Conservation (phyloP, 1,284 basidiomycete species). For the Trametes pubescens region DNA sequence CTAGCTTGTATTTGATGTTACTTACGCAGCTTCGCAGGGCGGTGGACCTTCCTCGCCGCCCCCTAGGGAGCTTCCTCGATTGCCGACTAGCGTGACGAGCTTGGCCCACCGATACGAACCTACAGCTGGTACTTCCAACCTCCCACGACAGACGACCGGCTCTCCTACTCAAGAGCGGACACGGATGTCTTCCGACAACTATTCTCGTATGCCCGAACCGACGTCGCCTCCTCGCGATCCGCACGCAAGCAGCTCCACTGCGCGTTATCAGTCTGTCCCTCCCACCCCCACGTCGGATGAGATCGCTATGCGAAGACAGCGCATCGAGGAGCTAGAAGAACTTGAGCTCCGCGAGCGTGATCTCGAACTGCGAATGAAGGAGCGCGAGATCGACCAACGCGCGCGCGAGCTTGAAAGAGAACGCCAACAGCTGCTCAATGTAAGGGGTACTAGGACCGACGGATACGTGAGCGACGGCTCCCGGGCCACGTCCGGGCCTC, state of each 20-base stretch:
- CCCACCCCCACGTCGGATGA: conserved; percentile 33
- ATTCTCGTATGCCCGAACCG: conserved; percentile 28
- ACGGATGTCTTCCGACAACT: conserved; percentile 31
- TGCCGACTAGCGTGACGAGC: conserved; percentile 69
- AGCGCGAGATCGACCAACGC: conserved; percentile 64
- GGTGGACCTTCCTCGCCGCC: conserved; percentile 60
- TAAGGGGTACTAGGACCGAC: conserved; percentile 34
- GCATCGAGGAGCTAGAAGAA: conserved; percentile 59
- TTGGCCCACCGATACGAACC: conserved; percentile 69
- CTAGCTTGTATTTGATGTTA: conserved; percentile 6
- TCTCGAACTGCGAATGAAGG: conserved; percentile 60
- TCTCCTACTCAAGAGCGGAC: conserved; percentile 36
- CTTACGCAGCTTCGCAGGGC: conserved; percentile 45
- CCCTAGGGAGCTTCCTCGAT: conserved; percentile 65
- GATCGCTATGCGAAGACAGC: conserved; percentile 49
- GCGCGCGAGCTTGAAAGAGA: conserved; percentile 51
- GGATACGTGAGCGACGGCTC: conserved; percentile 40
- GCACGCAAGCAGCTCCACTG: conserved; percentile 15
- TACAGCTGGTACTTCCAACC: not conserved
- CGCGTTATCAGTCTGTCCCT: conserved; percentile 23
- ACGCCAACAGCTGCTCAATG: conserved; percentile 32
- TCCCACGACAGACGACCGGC: conserved; percentile 38
- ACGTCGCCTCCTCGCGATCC: conserved; percentile 14
- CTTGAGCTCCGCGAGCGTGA: conserved; percentile 62
- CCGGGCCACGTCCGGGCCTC: conserved; percentile 21